Evolutionary conservation across 75 land plant species (phyloP).

Genomic region (Pseudotsuga menziesii): DNA sequence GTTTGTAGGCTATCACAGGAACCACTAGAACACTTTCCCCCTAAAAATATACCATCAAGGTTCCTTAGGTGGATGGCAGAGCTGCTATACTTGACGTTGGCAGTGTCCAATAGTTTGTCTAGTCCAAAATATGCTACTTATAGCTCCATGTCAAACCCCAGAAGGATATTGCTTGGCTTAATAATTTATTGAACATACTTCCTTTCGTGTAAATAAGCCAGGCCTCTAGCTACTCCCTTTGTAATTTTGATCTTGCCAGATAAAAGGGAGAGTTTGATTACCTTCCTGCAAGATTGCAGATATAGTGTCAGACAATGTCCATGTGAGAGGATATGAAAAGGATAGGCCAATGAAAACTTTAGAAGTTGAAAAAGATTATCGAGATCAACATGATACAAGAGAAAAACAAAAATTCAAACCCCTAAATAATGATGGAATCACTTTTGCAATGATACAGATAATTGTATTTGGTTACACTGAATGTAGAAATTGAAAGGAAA

Average conservation of each 20-base stretch:
- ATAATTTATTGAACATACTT: slow-evolving; percentile 80
- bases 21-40: slow-evolving; percentile 46
- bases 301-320: not conserved
- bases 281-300: slow-evolving; percentile 40
- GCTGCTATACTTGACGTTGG: slow-evolving; percentile 26
- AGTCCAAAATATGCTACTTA: slow-evolving; percentile 60
- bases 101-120: slow-evolving; percentile 38
- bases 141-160: slow-evolving; percentile 60
- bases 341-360: not conserved
- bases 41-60: not conserved
- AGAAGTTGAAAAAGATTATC: not conserved
- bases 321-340: not conserved
- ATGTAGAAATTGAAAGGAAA: not conserved
- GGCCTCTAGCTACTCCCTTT: slow-evolving; percentile 74
- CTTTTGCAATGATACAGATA: not conserved
- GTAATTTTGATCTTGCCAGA: slow-evolving; percentile 54
- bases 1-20: slow-evolving; percentile 43
- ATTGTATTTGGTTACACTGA: too few species aligned
- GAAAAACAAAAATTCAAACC: not conserved
- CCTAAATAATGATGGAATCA: not conserved
- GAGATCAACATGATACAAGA: not conserved
- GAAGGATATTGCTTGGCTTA: slow-evolving; percentile 72
- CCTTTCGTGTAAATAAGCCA: slow-evolving; percentile 75
- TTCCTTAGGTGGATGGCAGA: slow-evolving; percentile 41
- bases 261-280: slow-evolving; percentile 46